phyloP scores from a whole-genome alignment of 2,329 filamentous ascomycete species.

The Polytolypa hystricis region DNA sequence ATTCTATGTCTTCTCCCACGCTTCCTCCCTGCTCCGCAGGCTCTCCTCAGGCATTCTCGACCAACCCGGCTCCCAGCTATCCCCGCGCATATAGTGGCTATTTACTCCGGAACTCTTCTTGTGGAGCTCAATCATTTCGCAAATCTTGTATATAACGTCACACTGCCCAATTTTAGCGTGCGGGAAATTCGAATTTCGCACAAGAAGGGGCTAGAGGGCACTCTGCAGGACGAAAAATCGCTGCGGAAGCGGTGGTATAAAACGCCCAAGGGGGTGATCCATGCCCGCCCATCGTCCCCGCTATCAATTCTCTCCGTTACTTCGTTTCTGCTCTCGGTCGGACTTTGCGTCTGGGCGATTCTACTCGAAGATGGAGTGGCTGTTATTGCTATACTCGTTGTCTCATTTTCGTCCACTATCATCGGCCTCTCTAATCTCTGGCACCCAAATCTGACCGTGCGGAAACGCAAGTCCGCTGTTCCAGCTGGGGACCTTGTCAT shows the following conservation, averaged over 20 bases:
- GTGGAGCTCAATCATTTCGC: constrained; percentile 51
- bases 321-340: constrained; percentile 32
- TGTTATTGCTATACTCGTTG: constrained; percentile 40
- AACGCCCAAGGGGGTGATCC: constrained; percentile 8
- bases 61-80: constrained; percentile 46
- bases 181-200: constrained; percentile 29
- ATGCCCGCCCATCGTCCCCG: constrained; percentile 37
- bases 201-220: constrained; percentile 1
- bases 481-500: constrained; percentile 51
- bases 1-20: constrained; percentile 48
- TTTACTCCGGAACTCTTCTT: constrained; percentile 45
- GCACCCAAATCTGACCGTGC: constrained; percentile 44
- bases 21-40: constrained; percentile 52
- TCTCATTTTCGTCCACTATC: constrained; percentile 44
- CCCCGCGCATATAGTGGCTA: constrained; percentile 46
- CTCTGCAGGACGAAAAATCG: constrained; percentile 20
- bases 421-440: constrained; percentile 49
- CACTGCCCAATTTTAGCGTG: constrained; percentile 39
- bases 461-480: constrained; percentile 38
- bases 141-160: constrained; percentile 47
- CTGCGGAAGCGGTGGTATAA: constrained; percentile 2
- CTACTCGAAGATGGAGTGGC: constrained; percentile 41
- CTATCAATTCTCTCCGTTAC: constrained; percentile 43
- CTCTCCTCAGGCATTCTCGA: constrained; percentile 46
- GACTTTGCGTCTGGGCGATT: constrained; percentile 14